These are phyloP conservation scores for Aspergillus ochraceus DNA, from an alignment of 2,329 filamentous ascomycete species.

Conservation along the genomic window DNA sequence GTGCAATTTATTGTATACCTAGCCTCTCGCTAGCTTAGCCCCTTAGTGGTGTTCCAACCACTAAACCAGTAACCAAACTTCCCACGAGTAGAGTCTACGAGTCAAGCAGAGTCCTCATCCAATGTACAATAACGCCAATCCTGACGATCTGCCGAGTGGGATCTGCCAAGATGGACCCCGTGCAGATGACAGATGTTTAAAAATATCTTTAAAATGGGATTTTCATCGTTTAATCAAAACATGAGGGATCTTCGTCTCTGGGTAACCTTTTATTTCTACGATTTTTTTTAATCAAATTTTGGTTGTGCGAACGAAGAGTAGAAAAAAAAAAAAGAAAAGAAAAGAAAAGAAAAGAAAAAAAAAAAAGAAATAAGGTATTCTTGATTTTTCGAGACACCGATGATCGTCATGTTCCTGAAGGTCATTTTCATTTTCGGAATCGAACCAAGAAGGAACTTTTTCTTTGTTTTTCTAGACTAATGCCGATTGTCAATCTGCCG, in stretches of 20 bases:
- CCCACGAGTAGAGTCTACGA: neutral
- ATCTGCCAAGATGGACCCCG: slow-evolving; percentile 35
- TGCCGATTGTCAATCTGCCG: slow-evolving; percentile 3
- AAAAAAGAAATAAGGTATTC: slow-evolving; percentile 1
- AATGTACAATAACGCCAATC: slow-evolving; percentile 29
- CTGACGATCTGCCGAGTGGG: slow-evolving; percentile 40
- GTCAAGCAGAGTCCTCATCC: too few relatives aligned
- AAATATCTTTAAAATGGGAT: slow-evolving; percentile 9
- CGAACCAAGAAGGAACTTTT: neutral
- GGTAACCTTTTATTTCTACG: neutral
- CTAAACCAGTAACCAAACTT: too few relatives aligned
- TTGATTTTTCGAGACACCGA: neutral
- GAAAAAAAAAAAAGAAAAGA: neutral
- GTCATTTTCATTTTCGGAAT: neutral
- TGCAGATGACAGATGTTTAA: slow-evolving; percentile 36
- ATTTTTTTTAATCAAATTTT: slow-evolving; percentile 2
- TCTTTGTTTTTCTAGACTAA: neutral
- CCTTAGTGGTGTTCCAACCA: too few relatives aligned
- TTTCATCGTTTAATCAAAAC: neutral
- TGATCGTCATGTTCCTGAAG: slow-evolving; percentile 14
- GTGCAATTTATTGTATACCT: neutral
- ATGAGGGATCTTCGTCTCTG: neutral
- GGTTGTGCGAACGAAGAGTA: too few relatives aligned
- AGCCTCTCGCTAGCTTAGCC: neutral
- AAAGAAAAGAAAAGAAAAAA: too few relatives aligned